Conservation (phyloP, 2,329 filamentous ascomycete genomes). For the Penicillium brevicompactum region DNA sequence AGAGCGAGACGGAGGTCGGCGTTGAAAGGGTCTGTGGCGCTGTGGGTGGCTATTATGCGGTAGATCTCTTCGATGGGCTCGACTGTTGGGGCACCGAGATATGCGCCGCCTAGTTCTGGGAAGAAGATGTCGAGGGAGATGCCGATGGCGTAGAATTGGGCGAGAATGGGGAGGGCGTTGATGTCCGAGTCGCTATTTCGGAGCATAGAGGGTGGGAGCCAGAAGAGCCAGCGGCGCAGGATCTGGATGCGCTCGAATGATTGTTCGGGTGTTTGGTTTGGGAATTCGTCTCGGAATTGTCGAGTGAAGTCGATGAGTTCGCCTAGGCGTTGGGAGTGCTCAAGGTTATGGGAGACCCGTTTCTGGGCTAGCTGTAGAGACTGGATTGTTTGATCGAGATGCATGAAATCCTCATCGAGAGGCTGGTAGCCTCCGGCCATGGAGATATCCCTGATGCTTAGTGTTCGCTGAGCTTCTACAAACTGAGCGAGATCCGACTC, state of each 20-base stretch:
- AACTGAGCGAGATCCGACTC: slow-evolving; percentile 66
- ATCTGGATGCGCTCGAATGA: slow-evolving; percentile 90
- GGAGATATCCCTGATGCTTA: slow-evolving; percentile 38
- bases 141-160: slow-evolving; percentile 88
- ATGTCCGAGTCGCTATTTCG: slow-evolving; percentile 75
- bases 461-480: slow-evolving; percentile 43
- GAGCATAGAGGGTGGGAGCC: slow-evolving; percentile 84
- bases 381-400: slow-evolving; percentile 67
- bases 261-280: slow-evolving; percentile 71
- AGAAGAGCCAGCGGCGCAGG: slow-evolving; percentile 90
- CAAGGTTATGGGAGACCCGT: slow-evolving; percentile 68
- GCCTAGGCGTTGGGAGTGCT: slow-evolving; percentile 68
- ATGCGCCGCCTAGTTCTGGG: slow-evolving; percentile 85
- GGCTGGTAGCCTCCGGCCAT: slow-evolving; percentile 37
- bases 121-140: slow-evolving; percentile 88
- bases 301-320: slow-evolving; percentile 74
- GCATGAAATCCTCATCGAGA: slow-evolving; percentile 68
- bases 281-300: slow-evolving; percentile 70
- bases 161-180: slow-evolving; percentile 78
- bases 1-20: slow-evolving; percentile 64
- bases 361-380: slow-evolving; percentile 61
- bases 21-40: slow-evolving; percentile 59
- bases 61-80: slow-evolving; percentile 85
- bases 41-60: slow-evolving; percentile 70
- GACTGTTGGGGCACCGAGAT: slow-evolving; percentile 79